Conservation (phyloP, 2,329 filamentous ascomycete genomes). For the Falciphora oryzae region DNA sequence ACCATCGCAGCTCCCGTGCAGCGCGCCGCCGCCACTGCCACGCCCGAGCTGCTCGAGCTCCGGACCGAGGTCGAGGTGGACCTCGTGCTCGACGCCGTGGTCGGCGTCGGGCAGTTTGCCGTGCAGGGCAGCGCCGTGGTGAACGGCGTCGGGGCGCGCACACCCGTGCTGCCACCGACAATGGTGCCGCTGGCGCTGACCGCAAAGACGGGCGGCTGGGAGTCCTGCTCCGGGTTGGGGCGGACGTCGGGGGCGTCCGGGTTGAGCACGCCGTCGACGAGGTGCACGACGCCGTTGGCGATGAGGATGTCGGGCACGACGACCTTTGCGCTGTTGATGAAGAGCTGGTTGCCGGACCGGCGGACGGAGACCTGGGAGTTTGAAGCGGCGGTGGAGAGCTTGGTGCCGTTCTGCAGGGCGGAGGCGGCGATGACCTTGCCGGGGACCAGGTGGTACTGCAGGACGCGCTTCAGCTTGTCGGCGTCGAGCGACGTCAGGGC, state of each 20-base stretch:
- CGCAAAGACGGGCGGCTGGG: constrained; percentile 29
- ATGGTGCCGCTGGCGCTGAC: constrained; percentile 10
- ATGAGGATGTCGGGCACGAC: constrained; percentile 47
- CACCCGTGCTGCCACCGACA: constrained; percentile 10
- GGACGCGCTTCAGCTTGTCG: constrained; percentile 36
- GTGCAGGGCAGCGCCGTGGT: constrained; percentile 38
- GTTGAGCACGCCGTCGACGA: constrained; percentile 49
- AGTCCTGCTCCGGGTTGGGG: constrained; percentile 31
- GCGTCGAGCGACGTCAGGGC: constrained; percentile 33
- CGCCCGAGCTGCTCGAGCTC: constrained; percentile 2
- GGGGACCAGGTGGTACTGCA: constrained; percentile 53
- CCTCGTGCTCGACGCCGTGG: constrained; percentile 13
- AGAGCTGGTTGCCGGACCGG: constrained; percentile 35
- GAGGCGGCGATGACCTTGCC: constrained; percentile 46
- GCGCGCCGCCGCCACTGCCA: neutral
- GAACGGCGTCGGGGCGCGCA: constrained; percentile 25
- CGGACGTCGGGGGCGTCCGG: constrained; percentile 28
- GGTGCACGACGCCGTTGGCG: constrained; percentile 52
- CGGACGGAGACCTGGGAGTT: constrained; percentile 38
- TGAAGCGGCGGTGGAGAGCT: constrained; percentile 22
- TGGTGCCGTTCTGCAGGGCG: constrained; percentile 39
- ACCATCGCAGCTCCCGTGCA: neutral
- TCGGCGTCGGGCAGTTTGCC: constrained; percentile 30
- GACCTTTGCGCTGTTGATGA: constrained; percentile 47
- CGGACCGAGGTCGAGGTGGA: constrained; percentile 7